Evolutionary conservation across 2,329 filamentous ascomycete genomes (phyloP).

Genomic region (Scortechinia acanthostroma): DNA sequence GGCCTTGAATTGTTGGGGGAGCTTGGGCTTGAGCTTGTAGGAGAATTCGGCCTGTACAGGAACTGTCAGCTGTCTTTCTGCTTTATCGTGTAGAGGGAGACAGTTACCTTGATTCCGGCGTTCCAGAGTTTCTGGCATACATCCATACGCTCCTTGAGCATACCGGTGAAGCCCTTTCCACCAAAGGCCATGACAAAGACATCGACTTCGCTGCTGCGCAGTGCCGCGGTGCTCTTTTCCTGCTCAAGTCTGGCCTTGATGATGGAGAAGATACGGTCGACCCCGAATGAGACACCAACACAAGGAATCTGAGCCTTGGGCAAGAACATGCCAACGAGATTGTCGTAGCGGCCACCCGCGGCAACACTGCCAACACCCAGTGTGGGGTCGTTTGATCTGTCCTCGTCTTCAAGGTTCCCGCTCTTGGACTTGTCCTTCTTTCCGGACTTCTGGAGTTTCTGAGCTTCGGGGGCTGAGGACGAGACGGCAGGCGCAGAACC

Average conservation of each 20-base stretch:
- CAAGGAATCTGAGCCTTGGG: slow-evolving; percentile 82
- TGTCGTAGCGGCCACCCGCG: slow-evolving; percentile 85
- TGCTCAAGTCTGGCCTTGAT: slow-evolving; percentile 70
- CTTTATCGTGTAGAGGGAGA: not conserved
- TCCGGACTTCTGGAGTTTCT: slow-evolving; percentile 39
- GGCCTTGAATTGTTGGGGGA: slow-evolving; percentile 83
- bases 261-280: slow-evolving; percentile 91
- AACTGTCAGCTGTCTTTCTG: not conserved
- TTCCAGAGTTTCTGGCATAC: slow-evolving; percentile 75
- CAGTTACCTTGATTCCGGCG: slow-evolving; percentile 70
- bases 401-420: slow-evolving; percentile 30
- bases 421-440: slow-evolving; percentile 31
- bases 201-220: slow-evolving; percentile 72
- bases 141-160: slow-evolving; percentile 77
- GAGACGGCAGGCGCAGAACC: slow-evolving; percentile 20
- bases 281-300: slow-evolving; percentile 85
- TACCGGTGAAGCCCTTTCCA: slow-evolving; percentile 73
- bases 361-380: slow-evolving; percentile 82
- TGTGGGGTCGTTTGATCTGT: slow-evolving; percentile 71
- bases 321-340: slow-evolving; percentile 88
- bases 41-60: slow-evolving; percentile 66
- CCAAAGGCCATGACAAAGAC: slow-evolving; percentile 94
- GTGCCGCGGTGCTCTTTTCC: slow-evolving; percentile 41
- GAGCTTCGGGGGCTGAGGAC: slow-evolving; percentile 24
- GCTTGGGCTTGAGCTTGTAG: slow-evolving; percentile 84